These are phyloP conservation scores for Nicotiana tomentosiformis DNA, from an alignment of 257 asterid genomes.

Conservation along the genomic window DNA sequence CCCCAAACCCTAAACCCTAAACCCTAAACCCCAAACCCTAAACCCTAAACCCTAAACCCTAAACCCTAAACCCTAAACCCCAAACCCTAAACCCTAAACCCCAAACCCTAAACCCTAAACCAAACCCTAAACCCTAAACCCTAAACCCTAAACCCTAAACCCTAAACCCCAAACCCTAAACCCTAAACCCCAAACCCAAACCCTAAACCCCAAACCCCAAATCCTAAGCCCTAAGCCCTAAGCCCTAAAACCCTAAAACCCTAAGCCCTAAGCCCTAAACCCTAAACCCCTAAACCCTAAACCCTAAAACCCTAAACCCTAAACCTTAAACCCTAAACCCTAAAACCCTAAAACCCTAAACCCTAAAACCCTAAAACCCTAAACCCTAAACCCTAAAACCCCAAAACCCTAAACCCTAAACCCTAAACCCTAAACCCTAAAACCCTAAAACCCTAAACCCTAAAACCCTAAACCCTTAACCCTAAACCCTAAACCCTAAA, in stretches of 20 bases:
- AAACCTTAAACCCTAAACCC: no score
- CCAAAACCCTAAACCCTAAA: no score
- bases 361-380: not conserved
- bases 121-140: slow-evolving; percentile 1
- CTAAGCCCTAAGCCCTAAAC: not conserved
- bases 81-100: slow-evolving; percentile 1
- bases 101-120: no score
- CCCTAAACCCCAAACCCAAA: slow-evolving; percentile 6
- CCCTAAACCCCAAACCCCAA: not conserved
- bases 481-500: no score
- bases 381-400: slow-evolving; percentile 7
- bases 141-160: slow-evolving; percentile 1
- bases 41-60: slow-evolving; percentile 10
- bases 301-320: slow-evolving; percentile 1
- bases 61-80: slow-evolving; percentile 5
- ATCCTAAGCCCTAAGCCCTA: slow-evolving; percentile 9
- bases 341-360: no score
- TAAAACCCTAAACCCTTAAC: no score
- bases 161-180: slow-evolving; percentile 6
- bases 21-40: slow-evolving; percentile 5
- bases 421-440: no score
- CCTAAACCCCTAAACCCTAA: not conserved
- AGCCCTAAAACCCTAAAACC: not conserved
- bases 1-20: slow-evolving; percentile 9
- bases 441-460: no score